Evolutionary conservation across 306 rosid genomes (phyloP), one percentile per base, ranked within the genome.

Genomic region (Purshia tridentata): DNA sequence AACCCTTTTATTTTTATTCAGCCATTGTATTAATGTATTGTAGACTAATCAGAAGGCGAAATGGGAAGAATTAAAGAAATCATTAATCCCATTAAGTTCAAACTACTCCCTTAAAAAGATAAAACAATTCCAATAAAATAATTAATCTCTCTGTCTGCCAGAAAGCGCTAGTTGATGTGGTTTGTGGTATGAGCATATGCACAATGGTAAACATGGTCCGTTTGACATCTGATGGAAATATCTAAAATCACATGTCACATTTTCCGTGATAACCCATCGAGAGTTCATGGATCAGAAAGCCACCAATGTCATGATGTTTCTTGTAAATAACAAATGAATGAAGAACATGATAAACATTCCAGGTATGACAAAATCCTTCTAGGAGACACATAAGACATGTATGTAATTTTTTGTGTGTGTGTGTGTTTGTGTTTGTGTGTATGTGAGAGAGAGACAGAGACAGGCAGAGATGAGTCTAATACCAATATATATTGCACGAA

Each of bases 401-500:
- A 44, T 20, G 6, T 52, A 53, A 29, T 29, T 29, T 1, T 23
- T 23, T 23, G 35, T 6, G 41, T 16, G 5, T 41, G 41, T 7
- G 15, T 1, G 29, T 20, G 3, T 41, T 16, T 7, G 15, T 1
- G 29, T 20, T 1, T 23, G 63, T 40, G 29, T 23, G 29, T 23
- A 2, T 23, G 29, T 23, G 29, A 76, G 41, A 44, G 55, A 45
- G 56, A 72, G 52, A 78, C 7, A 58, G 53, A 9, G 70, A 54
- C 74, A 54, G n/a, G 76, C 65, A 70, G 64, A 56, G 23, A 69
- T 40, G 6, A 54, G n/a, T 41, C 11, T 1, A 40, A 10, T 62
- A 94, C 99, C 99, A 46, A 94, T 94, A 78, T 89, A 94, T 82
- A 94, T 94, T 49, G 99, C 99, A 52, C 93, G 96, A 79, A 94